Conservation (phyloP, 352 stramenopile species). For the Phytophthora niederhauseri region DNA sequence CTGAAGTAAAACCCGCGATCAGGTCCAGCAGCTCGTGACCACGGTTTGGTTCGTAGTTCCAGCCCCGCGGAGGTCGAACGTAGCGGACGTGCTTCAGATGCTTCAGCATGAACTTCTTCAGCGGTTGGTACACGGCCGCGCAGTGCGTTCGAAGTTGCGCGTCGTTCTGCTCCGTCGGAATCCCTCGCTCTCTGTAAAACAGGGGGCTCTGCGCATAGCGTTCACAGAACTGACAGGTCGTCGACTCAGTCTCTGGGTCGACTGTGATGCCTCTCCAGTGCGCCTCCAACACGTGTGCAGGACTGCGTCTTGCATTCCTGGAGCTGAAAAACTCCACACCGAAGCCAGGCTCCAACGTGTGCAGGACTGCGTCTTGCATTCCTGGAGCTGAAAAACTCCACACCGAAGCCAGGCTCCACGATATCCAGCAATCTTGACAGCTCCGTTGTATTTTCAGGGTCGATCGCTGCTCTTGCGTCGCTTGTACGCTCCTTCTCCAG, state of each 20-base stretch:
- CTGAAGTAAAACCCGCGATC: constrained; percentile 1
- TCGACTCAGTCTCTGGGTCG: neutral
- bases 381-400: constrained; percentile 10
- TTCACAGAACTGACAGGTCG: constrained; percentile 5
- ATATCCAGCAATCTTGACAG: constrained; percentile 7
- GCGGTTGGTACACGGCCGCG: constrained; percentile 3
- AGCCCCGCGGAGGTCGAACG: constrained; percentile 1
- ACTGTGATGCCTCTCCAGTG: constrained; percentile 11
- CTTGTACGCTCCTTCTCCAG: constrained; percentile 4
- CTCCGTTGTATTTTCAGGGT: constrained; percentile 9
- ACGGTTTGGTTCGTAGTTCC: neutral
- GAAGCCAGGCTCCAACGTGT: constrained; percentile 7
- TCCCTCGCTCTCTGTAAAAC: neutral
- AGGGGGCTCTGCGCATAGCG: neutral
- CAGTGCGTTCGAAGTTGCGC: neutral
- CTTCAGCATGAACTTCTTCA: constrained; percentile 20
- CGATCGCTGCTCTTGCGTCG: neutral
- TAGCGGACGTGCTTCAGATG: constrained; percentile 10
- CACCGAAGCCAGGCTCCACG: constrained; percentile 6
- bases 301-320: neutral
- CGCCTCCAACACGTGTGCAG: neutral
- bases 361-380: neutral
- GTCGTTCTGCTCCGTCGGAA: neutral
- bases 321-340: constrained; percentile 9
- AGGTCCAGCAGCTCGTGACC: neutral